Evolutionary conservation across 2,329 filamentous ascomycete species (phyloP).

Genomic region (Aspergillus quadrilineatus): DNA sequence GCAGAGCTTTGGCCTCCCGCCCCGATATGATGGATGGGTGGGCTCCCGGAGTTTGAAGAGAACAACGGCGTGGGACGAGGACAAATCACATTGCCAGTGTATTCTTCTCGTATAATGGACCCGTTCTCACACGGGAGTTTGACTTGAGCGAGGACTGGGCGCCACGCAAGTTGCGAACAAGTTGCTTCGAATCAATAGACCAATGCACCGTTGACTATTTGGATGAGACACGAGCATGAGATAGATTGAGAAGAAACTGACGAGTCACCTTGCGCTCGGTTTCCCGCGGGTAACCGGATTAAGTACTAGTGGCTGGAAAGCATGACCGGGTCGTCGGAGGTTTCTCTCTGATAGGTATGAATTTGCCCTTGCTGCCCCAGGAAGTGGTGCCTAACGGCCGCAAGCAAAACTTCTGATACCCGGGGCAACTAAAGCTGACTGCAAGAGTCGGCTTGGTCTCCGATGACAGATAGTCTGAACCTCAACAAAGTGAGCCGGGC

Average conservation of each 20-base stretch:
- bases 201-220: too few species aligned
- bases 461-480: neutral
- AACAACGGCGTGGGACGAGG: too few species aligned
- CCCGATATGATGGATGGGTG: neutral
- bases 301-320: neutral
- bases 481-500: neutral
- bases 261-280: neutral
- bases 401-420: neutral
- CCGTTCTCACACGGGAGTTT: too few species aligned
- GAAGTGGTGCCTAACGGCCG: neutral
- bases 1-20: neutral
- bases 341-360: conserved; percentile 5
- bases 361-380: neutral
- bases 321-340: neutral
- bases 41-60: neutral
- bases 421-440: neutral
- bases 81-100: too few species aligned
- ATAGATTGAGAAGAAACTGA: neutral
- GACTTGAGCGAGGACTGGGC: too few species aligned
- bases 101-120: too few species aligned
- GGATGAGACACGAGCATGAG: neutral
- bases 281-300: neutral
- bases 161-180: neutral
- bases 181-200: neutral
- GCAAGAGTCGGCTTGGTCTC: too few species aligned